Evolutionary conservation across 768 basidiomycete genomes (phyloP).

Genomic region (Cystofilobasidium macerans): DNA sequence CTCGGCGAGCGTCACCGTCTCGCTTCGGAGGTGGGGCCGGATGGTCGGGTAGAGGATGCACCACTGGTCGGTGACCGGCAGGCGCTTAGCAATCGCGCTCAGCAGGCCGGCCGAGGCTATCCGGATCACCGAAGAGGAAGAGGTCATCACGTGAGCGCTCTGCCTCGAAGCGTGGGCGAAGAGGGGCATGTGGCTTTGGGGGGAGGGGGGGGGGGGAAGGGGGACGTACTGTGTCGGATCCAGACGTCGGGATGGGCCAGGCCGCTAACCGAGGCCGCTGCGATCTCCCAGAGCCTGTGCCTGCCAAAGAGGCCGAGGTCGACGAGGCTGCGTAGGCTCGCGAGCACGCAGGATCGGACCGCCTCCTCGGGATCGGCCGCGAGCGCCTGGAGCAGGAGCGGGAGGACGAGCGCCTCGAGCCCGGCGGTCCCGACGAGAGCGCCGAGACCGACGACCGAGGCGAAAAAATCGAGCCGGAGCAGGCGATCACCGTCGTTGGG

Average conservation of each 20-base stretch:
- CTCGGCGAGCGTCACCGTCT: conserved; percentile 64
- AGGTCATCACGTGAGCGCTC: neutral
- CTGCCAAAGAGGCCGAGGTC: conserved; percentile 83
- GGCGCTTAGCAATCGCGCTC: conserved; percentile 66
- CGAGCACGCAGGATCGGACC: conserved; percentile 82
- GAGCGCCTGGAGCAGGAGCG: conserved; percentile 86
- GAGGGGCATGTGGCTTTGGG: too few relatives aligned
- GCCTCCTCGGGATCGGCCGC: conserved; percentile 79
- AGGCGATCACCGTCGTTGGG: conserved; percentile 86
- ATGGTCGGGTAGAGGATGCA: conserved; percentile 90
- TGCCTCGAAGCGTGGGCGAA: neutral
- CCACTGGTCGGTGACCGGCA: conserved; percentile 85
- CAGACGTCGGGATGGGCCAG: conserved; percentile 90
- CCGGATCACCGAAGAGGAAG: neutral
- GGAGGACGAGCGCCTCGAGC: conserved; percentile 92
- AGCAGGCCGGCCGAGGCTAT: conserved; percentile 79
- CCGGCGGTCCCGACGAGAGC: conserved; percentile 83
- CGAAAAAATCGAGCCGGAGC: conserved; percentile 81
- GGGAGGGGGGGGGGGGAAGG: conserved; percentile 32
- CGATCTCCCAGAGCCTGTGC: conserved; percentile 82
- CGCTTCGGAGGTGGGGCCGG: conserved; percentile 71
- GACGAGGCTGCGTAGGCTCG: conserved; percentile 73
- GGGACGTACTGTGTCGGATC: conserved; percentile 67
- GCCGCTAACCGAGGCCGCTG: conserved; percentile 76
- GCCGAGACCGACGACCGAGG: conserved; percentile 88